These are phyloP conservation scores for Bretziella fagacearum DNA, from an alignment of 2,329 filamentous ascomycete genomes.

Conservation along the genomic window DNA sequence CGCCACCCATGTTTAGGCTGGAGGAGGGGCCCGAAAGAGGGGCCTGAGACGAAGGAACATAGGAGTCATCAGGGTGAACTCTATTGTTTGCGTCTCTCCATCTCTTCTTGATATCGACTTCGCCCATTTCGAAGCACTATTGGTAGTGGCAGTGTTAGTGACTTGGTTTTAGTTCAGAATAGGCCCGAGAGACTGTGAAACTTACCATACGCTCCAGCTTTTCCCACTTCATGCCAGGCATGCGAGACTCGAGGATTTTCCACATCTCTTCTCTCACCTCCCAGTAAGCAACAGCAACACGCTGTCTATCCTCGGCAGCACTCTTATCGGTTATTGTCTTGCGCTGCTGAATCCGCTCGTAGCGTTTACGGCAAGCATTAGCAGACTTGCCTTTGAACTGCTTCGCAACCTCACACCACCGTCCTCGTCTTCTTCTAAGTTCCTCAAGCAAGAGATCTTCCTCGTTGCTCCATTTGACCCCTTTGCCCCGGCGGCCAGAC, in stretches of 20 bases:
- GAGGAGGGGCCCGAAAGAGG: neutral
- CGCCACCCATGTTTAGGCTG: slow-evolving; percentile 5
- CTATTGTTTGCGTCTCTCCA: slow-evolving; percentile 7
- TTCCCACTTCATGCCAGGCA: slow-evolving; percentile 65
- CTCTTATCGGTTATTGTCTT: slow-evolving; percentile 26
- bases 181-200: neutral
- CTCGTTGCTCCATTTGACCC: slow-evolving; percentile 72
- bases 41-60: neutral
- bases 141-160: slow-evolving; percentile 1
- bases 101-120: slow-evolving; percentile 13
- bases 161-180: neutral
- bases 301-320: slow-evolving; percentile 43
- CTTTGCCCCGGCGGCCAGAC: slow-evolving; percentile 23
- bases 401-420: slow-evolving; percentile 13
- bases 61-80: neutral
- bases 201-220: slow-evolving; percentile 46
- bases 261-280: slow-evolving; percentile 66
- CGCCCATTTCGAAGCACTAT: slow-evolving; percentile 15
- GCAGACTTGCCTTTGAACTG: slow-evolving; percentile 61
- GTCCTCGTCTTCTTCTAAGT: slow-evolving; percentile 9
- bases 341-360: slow-evolving; percentile 68
- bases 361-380: slow-evolving; percentile 78
- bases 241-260: slow-evolving; percentile 51
- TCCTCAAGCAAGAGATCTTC: slow-evolving; percentile 27
- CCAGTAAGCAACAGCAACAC: slow-evolving; percentile 64